phyloP scores from a whole-genome alignment of 129 eudicot genomes.

The Arctium lappa region DNA sequence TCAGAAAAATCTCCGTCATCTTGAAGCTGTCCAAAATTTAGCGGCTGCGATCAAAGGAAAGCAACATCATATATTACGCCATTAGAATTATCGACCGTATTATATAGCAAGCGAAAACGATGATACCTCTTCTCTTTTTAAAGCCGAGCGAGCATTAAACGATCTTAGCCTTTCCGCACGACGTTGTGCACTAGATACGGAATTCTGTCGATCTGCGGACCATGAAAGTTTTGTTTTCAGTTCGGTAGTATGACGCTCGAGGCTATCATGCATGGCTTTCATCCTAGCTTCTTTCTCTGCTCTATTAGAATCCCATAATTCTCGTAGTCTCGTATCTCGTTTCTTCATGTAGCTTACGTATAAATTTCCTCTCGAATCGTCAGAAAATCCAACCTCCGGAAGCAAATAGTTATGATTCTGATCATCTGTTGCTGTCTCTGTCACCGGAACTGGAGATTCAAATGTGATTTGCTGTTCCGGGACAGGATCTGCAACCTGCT shows the following conservation, averaged over 20 bases:
- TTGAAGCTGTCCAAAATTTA: constrained; percentile 56
- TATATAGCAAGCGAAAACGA: constrained; percentile 14
- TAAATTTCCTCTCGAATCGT: constrained; percentile 62
- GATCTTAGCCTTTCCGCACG: constrained; percentile 70
- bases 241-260: constrained; percentile 65
- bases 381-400: constrained; percentile 41
- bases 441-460: constrained; percentile 30
- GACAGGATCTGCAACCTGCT: constrained; percentile 39
- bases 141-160: constrained; percentile 38
- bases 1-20: constrained; percentile 62
- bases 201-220: constrained; percentile 49
- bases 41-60: constrained; percentile 42
- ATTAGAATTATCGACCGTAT: neutral
- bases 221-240: constrained; percentile 60
- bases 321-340: constrained; percentile 71
- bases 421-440: constrained; percentile 26
- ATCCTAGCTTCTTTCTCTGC: constrained; percentile 79
- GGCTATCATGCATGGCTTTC: constrained; percentile 77
- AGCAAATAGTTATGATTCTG: constrained; percentile 31
- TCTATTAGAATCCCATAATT: constrained; percentile 70
- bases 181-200: constrained; percentile 38
- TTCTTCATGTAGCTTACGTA: constrained; percentile 73
- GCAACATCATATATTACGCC: constrained; percentile 10
- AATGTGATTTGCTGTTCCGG: constrained; percentile 19
- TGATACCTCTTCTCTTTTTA: constrained; percentile 66